phyloP scores from a whole-genome alignment of 768 basidiomycete species.

The Mycena venus region DNA sequence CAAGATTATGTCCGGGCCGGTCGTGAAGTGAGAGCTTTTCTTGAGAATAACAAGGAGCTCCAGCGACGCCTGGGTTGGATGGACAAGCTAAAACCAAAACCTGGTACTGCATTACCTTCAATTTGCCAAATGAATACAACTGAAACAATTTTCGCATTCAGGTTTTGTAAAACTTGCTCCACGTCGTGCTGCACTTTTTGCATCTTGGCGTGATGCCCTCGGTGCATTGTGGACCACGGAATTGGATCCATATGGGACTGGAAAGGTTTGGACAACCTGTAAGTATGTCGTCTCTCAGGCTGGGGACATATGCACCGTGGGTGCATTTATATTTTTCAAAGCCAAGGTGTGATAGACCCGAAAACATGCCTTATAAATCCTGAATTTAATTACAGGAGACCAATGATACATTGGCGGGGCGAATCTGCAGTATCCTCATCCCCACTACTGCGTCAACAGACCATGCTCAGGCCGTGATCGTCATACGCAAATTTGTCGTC shows the following conservation, averaged over 20 bases:
- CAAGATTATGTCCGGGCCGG: neutral
- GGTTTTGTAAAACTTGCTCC: neutral
- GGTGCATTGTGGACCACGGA: neutral
- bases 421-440: neutral
- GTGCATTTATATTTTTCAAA: neutral
- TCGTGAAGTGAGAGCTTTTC: neutral
- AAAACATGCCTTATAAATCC: too few species aligned
- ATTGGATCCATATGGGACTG: too few species aligned
- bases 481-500: neutral
- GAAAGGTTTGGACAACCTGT: neutral
- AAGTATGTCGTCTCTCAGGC: neutral
- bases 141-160: too few species aligned
- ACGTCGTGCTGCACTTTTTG: neutral
- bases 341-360: neutral
- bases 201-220: neutral
- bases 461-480: neutral
- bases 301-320: neutral
- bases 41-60: neutral
- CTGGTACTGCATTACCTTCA: neutral
- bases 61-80: conserved; percentile 27
- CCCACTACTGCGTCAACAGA: neutral
- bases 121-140: neutral
- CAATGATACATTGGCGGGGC: neutral
- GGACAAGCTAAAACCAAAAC: neutral
- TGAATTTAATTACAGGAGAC: neutral